phyloP scores from a whole-genome alignment of 106 monocot genomes.

The Dendrobium chrysotoxum region DNA sequence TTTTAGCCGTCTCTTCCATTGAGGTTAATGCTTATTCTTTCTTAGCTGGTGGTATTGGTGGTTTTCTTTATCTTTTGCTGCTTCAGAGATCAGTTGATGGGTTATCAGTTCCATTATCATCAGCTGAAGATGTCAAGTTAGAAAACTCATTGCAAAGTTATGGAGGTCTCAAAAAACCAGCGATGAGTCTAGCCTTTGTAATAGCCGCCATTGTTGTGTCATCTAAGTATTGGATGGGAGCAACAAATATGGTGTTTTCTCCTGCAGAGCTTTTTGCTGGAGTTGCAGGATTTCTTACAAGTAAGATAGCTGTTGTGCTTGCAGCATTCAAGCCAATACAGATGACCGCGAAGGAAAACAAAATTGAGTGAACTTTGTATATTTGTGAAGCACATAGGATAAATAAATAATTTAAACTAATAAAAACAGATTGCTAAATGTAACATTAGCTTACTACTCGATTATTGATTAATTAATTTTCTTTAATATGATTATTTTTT shows the following conservation, averaged over 20 bases:
- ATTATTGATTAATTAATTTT: no score
- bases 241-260: constrained; percentile 21
- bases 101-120: constrained; percentile 14
- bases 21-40: constrained; percentile 37
- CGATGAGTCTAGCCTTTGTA: constrained; percentile 29
- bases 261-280: constrained; percentile 52
- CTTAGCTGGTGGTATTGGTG: constrained; percentile 43
- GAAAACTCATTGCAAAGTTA: background rate
- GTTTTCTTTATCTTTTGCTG: constrained; percentile 49
- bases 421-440: no score
- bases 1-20: constrained; percentile 18
- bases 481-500: no score
- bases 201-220: constrained; percentile 15
- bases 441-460: no score
- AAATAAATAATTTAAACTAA: no score
- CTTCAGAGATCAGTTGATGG: constrained; percentile 67
- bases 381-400: no score
- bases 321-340: constrained; percentile 66
- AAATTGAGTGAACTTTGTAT: background rate
- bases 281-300: constrained; percentile 60
- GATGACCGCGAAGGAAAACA: constrained; percentile 12
- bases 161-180: constrained; percentile 31
- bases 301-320: constrained; percentile 56
- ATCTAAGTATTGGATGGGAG: constrained; percentile 35
- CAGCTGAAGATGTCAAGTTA: background rate